Evolutionary conservation across 805 yeast species (phyloP), one percentile per base, ranked within the genome.

Genomic region (Cyberlindnera mississippiensis): DNA sequence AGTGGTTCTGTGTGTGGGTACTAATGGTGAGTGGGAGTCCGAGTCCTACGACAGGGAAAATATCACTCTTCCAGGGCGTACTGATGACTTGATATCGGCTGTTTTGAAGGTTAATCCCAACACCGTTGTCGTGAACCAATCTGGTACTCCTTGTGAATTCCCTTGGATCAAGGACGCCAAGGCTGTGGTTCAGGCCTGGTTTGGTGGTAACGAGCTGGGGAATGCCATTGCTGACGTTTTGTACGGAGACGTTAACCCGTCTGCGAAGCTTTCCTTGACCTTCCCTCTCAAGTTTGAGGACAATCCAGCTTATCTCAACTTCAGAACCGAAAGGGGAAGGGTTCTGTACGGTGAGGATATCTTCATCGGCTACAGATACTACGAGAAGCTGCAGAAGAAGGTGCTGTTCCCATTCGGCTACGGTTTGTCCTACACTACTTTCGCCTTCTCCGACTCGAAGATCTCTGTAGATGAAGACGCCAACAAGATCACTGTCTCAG

Each of bases 271-370:
- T 46, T 62, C 82, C 3, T 56, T 79, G 49, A 63, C 82, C 4
- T 77, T 73, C 71, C 84, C 84, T 31, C 55, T 63, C 41, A 66
- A 60, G 45, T 51, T 67, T 35, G 66, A 72, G 49, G 81, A 79
- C 57, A 76, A 72, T 50, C 83, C 84, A 14, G 68, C 82, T 1
- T 78, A 58, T 60, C 59, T 76, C 51, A 75, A 71, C 59, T 76
- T 66, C 62, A 63, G 63, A 33, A 65, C 79, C 12, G 73, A 72
- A 52, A 67, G 68, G 51, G 83, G 83, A 35, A 63, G 71, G 42
- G 75, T 71, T 26, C 52, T 72, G 41, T 80, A 80, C 51, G 84
- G 85, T 44, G 87, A 80, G 57, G 84, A 78, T 56, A 73, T 80
- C 36, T 80, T 68, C 56, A 75, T 80, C 39, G 85, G 85, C 17